phyloP scores from a whole-genome alignment of 2,329 filamentous ascomycete genomes.

The Lecanosticta acicola region DNA sequence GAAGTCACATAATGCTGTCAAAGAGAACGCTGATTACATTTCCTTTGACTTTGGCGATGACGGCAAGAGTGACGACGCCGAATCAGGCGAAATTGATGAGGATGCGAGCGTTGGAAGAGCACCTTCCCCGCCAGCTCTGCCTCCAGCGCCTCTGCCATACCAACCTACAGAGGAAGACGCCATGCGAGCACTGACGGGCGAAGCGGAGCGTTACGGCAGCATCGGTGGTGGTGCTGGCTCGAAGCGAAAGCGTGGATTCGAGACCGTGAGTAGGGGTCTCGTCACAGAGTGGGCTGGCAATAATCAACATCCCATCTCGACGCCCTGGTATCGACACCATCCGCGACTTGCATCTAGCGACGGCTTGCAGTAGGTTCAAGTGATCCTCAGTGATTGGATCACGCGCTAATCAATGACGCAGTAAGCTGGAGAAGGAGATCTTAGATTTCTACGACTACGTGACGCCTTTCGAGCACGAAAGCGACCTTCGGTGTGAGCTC shows the following conservation, averaged over 20 bases:
- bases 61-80: conserved; percentile 34
- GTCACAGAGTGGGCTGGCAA: conserved; percentile 39
- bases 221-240: conserved; percentile 31
- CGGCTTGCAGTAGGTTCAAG: conserved; percentile 24
- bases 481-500: conserved; percentile 65
- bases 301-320: conserved; percentile 31
- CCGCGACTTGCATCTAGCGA: conserved; percentile 34
- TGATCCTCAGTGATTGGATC: not conserved
- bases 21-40: conserved; percentile 72
- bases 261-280: conserved; percentile 30
- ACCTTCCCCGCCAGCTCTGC: not conserved
- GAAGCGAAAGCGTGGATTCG: conserved; percentile 61
- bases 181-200: not conserved
- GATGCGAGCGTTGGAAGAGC: conserved; percentile 36
- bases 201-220: conserved; percentile 3
- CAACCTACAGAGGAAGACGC: conserved; percentile 15
- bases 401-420: conserved; percentile 33
- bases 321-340: conserved; percentile 59
- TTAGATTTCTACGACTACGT: conserved; percentile 84
- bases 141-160: not conserved
- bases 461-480: conserved; percentile 69
- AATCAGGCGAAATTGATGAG: conserved; percentile 20
- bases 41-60: conserved; percentile 50
- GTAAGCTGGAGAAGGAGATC: conserved; percentile 78
- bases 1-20: conserved; percentile 29